Conservation (phyloP, 2,329 filamentous ascomycete genomes). For the Monosporascus sp. region DNA sequence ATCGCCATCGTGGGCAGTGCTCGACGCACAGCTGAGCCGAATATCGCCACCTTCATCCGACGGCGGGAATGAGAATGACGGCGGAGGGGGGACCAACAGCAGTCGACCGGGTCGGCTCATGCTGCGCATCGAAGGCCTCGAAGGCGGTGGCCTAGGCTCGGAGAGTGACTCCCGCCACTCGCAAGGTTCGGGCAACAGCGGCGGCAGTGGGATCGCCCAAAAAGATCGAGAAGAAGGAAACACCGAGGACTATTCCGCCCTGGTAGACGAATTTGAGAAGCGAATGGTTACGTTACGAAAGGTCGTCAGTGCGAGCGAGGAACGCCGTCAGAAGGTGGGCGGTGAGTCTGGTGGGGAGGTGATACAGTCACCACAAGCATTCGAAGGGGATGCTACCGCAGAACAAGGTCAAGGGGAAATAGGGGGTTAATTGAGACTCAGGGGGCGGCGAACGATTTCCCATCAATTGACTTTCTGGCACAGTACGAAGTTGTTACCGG, state of each 20-base stretch:
- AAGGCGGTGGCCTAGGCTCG: conserved; percentile 27
- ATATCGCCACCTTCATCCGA: conserved; percentile 31
- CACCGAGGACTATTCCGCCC: conserved; percentile 42
- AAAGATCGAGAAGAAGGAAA: conserved; percentile 20
- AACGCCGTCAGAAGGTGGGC: conserved; percentile 32
- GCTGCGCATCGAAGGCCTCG: conserved; percentile 56
- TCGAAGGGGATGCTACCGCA: not conserved
- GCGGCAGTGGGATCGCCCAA: conserved; percentile 26
- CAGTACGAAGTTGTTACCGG: no score
- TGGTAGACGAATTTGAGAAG: conserved; percentile 54
- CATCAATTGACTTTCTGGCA: no score
- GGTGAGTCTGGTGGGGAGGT: conserved; percentile 6
- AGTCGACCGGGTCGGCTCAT: conserved; percentile 44
- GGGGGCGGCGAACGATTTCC: no score
- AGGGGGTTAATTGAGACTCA: no score
- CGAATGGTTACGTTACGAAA: conserved; percentile 50
- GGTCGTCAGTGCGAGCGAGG: conserved; percentile 48
- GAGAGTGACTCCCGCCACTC: conserved; percentile 29
- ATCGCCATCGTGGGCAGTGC: conserved; percentile 65
- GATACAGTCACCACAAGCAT: not conserved
- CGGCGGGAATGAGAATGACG: conserved; percentile 27
- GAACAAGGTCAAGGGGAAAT: not conserved
- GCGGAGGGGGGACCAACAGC: conserved; percentile 24
- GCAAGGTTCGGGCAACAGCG: conserved; percentile 20
- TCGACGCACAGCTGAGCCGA: conserved; percentile 39